Evolutionary conservation across 2,329 filamentous ascomycete species (phyloP).

Genomic region (Polychaeton citri): DNA sequence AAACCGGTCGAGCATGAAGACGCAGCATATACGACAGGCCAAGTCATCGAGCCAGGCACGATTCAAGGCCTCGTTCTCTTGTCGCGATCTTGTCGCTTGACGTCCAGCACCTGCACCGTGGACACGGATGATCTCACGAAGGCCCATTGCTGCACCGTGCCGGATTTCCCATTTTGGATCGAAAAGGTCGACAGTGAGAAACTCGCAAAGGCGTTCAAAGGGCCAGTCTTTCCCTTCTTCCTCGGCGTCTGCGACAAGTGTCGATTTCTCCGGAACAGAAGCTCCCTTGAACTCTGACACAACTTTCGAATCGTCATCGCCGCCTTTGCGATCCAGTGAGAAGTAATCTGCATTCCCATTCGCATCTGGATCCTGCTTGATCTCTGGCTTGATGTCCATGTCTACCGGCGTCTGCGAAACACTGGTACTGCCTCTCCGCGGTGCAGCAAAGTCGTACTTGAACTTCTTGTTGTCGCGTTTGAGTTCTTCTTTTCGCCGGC

Average conservation of each 20-base stretch:
- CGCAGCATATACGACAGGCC: constrained; percentile 85
- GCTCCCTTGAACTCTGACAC: constrained; percentile 92
- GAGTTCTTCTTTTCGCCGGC: constrained; percentile 81
- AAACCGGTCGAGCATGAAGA: constrained; percentile 94
- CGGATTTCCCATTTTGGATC: constrained; percentile 90
- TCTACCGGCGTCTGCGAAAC: constrained; percentile 39
- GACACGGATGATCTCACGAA: constrained; percentile 82
- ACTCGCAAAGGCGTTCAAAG: constrained; percentile 84
- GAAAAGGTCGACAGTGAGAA: constrained; percentile 85
- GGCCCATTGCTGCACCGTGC: constrained; percentile 88
- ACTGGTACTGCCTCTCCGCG: constrained; percentile 50
- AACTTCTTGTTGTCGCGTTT: constrained; percentile 76
- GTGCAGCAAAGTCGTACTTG: constrained; percentile 59
- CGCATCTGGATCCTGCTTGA: constrained; percentile 41
- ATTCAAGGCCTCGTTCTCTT: constrained; percentile 69
- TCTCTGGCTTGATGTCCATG: constrained; percentile 47
- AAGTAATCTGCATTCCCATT: constrained; percentile 65
- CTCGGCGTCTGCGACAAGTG: constrained; percentile 65
- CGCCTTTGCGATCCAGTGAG: constrained; percentile 63
- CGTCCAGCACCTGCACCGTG: constrained; percentile 83
- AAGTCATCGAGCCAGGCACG: constrained; percentile 84
- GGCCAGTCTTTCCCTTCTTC: constrained; percentile 81
- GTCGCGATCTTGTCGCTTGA: constrained; percentile 51
- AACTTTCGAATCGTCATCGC: constrained; percentile 83
- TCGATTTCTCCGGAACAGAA: constrained; percentile 66